Evolutionary conservation across 345 rosid genomes (phyloP), one percentile per base, ranked within the genome.

Genomic region (Eutrema japonicum): DNA sequence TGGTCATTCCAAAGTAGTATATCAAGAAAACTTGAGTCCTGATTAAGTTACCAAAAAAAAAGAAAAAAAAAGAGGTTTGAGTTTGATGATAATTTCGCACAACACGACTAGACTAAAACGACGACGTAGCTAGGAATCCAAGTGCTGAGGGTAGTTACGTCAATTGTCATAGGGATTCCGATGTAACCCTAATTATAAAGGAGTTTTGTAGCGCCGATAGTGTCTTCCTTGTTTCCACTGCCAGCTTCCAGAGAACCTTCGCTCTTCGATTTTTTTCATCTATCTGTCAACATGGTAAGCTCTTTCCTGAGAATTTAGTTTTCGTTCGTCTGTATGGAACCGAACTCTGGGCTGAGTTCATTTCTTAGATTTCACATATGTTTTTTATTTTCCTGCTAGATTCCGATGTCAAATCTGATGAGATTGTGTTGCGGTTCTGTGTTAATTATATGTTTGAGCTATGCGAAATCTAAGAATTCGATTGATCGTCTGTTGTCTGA

Each of bases 141-240:
- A 42, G 14, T 0, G 22, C 0, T 16, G 66, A 63, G 79, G 79
- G 66, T 63, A 53, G 27, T 54, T 64, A 38, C 53, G 79, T 70
- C 57, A 55, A 16, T 53, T 46, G 0, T 0, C 0, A 48, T 7
- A 47, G 64, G 58, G 14, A 14, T 16, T 46, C 35, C 70, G n/a
- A 49, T 7, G 35, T 71, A 77, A 50, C 76, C 80, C 80, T 77
- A 77, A 71, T 70, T 77, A 77, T 71, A 71, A 71, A 40, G 2
- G 0, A 4, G 43, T 6, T 56, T 49, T 50, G 53, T 13, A 54
- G 79, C 75, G 59, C 58, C 54, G 74, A 1, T 2, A 1, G 37
- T 11, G 36, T 33, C 16, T 18, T 1, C 7, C 43, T 58, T 41
- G 32, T 36, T 32, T 53, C 40, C 76, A 77, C 55, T 22, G 40